Base-by-base conservation (phyloP, 495 filamentous ascomycete species). In the Penicillium soppii region DNA sequence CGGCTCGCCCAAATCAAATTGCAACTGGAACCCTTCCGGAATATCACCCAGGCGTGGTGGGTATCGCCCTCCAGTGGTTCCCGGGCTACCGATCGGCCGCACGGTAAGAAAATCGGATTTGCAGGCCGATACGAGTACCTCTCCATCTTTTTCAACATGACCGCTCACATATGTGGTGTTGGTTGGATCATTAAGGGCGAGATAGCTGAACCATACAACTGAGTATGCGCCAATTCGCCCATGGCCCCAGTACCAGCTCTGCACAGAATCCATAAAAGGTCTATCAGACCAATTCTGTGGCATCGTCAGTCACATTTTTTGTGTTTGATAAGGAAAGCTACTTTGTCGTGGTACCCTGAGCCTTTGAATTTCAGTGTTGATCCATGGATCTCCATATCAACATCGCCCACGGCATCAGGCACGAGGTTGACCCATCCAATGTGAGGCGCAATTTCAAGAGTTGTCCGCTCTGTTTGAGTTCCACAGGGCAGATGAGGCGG, bases 181-280 rank as follows among this genome's bases (percentile, higher is more conserved):
- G 27, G 44, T 50, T 15, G 38, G 21, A 10, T 54, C 63, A 22
- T 56, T 15, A 2, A 47, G 22, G 5, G 44, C 56, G n/a, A 67
- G 47, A 5, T 52, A 61, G 47, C 64, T 63, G 48, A 71, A 72
- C 73, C 72, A 76, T 13, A 75, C 62, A 15, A 74, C 49, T 5
- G 71, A 71, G 54, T 72, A 74, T 4, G 57, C 42, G 0, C 68
- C 73, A 1, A 74, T 27, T 9, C 58, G 64, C 12, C 64, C 72
- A 36, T 75, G 74, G 22, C 72, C 71, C 67, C 73, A 76, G 56
- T 69, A 73, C 63, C 67, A 69, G 37, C 51, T 65, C 15, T 47
- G 43, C 13, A 65, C 53, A 1, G 56, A 55, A 20, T 57, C 53
- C 3, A 35, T 25, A 19, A 65, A 60, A 1, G 59, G 51, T 40